Base-by-base conservation (phyloP, 192 early-diverging fungal genomes). In the Pilobolus umbonatus region DNA sequence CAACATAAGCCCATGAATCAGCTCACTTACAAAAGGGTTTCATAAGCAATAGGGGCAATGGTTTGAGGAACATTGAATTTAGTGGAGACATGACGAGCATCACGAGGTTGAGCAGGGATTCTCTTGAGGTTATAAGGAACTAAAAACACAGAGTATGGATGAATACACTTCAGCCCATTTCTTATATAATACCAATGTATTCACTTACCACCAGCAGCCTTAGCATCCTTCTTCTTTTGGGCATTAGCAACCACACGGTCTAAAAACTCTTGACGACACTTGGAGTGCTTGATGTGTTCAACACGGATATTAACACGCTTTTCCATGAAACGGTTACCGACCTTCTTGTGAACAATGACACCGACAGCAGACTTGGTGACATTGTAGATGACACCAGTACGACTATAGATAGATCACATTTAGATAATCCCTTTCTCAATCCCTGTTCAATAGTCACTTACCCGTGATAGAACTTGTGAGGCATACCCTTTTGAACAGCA, bases 391-490 rank as follows among this genome's bases (percentile, higher is more conserved):
- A 98, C 87, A 67, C 96, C 96, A 67, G 95, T 98, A 72, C 90
- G 91, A 61, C 90, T 88, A 64, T 44, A 50, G 3, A 19, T 43
- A 31, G 0, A 49, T 9, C 25, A 44, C 14, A 14, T 40, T 28
- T 26, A 29, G 14, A 17, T 29, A 29, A n/a, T 10, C 21, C 10
- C 21, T 26, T 14, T 28, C 15, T 29, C n/a, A 4, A 29, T 5
- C 21, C 22, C 15, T 12, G 19, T 31, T 50, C 32, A 28, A 19
- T 30, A 19, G 9, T 32, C 21, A 44, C 62, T 53, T 74, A 88
- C 87, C 93, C 94, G 80, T 98, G 96, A 89, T 98, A 98, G 89
- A 88, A 98, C 87, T 97, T 98, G 89, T 98, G 96, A 65, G 96
- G 96, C 89, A 98, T 89, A 80, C 96, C 96, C 88, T 95, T 95